Base-by-base conservation (phyloP, 495 filamentous ascomycete genomes). In the Xylaria intraflava region DNA sequence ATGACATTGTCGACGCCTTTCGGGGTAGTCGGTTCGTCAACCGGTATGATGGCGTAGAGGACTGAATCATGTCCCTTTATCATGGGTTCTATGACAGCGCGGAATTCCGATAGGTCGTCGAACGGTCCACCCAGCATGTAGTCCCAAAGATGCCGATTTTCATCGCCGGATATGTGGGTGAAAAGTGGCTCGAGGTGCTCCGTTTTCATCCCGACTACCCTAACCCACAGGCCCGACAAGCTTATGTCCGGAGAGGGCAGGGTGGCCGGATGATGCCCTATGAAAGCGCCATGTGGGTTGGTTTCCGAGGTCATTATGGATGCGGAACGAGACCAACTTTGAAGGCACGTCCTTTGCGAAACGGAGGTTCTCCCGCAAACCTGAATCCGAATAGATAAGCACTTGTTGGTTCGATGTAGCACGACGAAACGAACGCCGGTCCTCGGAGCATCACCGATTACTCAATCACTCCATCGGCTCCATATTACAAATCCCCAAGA, bases 81-180 rank as follows among this genome's bases (percentile, higher is more conserved):
- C 30, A 67, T 64, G 3, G 49, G 49, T 6, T 60, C 40, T 17
- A 76, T 55, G 30, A 31, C 55, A 6, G 57, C 49, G 19, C 63
- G 59, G 57, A 79, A 74, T 1, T 57, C 49, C 0, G 55, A 54
- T 12, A 68, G 24, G 4, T 73, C 60, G 5, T 52, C 6, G 52
- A 65, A 77, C 0, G 77, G 76, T 0, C 70, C 78, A 24, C 63
- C 59, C 6, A 57, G 53, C 60, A 82, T 63, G 59, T 78, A 80
- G 33, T 71, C 69, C 70, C 76, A 82, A 3, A 80, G 65, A 19
- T 68, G 53, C 1, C 59, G 57, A 38, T 69, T 64, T 14, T 65
- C 57, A 3, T 54, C 55, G 9, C 70, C 72, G 22, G 70, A 66
- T 40, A 76, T 49, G 10, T 69, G 59, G 30, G 60, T 57, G 49